phyloP scores from a whole-genome alignment of 2,329 filamentous ascomycete species.

The Epichloe sp. region DNA sequence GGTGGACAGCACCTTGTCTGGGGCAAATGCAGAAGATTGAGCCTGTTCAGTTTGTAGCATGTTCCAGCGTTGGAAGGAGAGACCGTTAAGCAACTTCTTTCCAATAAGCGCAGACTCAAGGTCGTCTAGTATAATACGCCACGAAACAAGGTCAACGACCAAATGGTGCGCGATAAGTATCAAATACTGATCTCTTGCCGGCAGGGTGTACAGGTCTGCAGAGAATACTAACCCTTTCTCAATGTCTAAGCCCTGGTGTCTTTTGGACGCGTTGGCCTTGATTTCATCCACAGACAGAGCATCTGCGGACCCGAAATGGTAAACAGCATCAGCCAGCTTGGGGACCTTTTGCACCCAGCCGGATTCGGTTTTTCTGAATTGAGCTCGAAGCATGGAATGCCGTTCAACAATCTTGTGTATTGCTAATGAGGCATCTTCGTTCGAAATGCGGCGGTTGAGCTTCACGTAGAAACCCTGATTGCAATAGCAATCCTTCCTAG shows the following conservation, averaged over 20 bases:
- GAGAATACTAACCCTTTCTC: slow-evolving; percentile 5
- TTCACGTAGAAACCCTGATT: slow-evolving; percentile 4
- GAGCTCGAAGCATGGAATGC: slow-evolving; percentile 8
- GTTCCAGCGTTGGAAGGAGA: slow-evolving; percentile 23
- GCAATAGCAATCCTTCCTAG: background rate
- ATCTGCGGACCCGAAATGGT: slow-evolving; percentile 2
- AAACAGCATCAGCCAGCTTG: background rate
- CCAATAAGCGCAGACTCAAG: slow-evolving; percentile 24
- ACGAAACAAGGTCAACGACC: slow-evolving; percentile 32
- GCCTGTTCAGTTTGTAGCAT: slow-evolving; percentile 20
- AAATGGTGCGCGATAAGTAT: slow-evolving; percentile 24
- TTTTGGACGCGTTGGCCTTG: background rate
- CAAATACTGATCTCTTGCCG: slow-evolving; percentile 11
- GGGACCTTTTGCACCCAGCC: slow-evolving; percentile 5
- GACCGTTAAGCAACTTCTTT: slow-evolving; percentile 5
- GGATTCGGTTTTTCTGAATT: background rate
- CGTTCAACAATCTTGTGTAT: slow-evolving; percentile 1
- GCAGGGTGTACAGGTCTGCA: slow-evolving; percentile 2
- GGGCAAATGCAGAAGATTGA: background rate
- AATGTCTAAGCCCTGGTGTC: slow-evolving; percentile 2
- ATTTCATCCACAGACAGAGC: background rate
- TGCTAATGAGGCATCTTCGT: background rate
- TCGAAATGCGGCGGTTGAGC: background rate
- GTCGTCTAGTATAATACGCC: slow-evolving; percentile 30
- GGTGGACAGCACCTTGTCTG: background rate